phyloP scores from a whole-genome alignment of 306 rosid genomes.

The Fragaria ananassa region DNA sequence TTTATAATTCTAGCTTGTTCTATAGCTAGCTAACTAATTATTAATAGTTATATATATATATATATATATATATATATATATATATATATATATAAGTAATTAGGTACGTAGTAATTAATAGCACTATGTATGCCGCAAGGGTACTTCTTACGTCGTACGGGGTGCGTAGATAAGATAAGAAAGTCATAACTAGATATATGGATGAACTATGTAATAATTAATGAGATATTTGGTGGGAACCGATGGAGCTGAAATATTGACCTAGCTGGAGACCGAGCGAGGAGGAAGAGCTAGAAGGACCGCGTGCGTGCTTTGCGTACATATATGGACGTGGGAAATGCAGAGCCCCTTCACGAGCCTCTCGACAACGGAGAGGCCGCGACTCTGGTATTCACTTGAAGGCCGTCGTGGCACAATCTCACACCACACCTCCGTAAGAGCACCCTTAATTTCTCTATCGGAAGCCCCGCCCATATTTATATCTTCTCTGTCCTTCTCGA shows the following conservation, averaged over 20 bases:
- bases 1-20: not conserved
- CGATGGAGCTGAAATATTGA: not conserved
- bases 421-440: too few species aligned
- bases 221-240: not conserved
- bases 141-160: not conserved
- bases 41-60: not conserved
- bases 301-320: not conserved
- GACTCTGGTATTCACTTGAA: slow-evolving; percentile 1
- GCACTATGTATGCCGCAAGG: too few species aligned
- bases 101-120: too few species aligned
- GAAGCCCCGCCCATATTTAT: slow-evolving; percentile 16
- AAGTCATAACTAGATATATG: not conserved
- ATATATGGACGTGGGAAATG: slow-evolving; percentile 46
- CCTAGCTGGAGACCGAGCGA: not conserved
- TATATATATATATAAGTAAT: not conserved
- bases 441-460: not conserved
- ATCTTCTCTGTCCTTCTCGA: not conserved
- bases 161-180: not conserved
- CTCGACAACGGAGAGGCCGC: slow-evolving; percentile 63
- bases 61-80: not conserved
- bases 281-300: not conserved
- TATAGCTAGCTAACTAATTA: not conserved
- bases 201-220: too few species aligned
- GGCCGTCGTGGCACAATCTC: slow-evolving; percentile 57
- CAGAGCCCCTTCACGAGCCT: slow-evolving; percentile 28